Conservation (phyloP, 306 rosid species). For the Trifolium fragiferum region DNA sequence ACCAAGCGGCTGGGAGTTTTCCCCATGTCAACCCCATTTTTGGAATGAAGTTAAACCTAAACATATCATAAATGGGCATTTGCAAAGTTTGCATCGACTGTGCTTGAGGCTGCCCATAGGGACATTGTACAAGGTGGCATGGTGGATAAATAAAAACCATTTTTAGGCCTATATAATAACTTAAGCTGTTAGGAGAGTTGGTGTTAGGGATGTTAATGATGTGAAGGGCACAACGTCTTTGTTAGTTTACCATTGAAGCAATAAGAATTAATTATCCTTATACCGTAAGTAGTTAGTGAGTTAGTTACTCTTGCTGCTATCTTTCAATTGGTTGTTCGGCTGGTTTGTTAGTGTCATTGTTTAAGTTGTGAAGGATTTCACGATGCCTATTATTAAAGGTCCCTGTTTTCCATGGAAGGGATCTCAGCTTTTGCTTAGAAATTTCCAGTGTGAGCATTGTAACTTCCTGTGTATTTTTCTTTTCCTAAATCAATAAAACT, state of each 20-base stretch:
- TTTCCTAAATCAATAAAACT: not conserved
- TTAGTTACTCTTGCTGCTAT: not conserved
- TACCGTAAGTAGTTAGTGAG: no score
- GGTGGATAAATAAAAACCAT: not conserved
- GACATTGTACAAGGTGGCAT: not conserved
- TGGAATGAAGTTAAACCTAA: no score
- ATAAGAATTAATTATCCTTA: not conserved
- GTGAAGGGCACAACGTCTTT: no score
- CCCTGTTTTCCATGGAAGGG: not conserved
- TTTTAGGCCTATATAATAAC: not conserved
- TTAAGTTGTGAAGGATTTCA: not conserved
- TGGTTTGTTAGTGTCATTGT: not conserved
- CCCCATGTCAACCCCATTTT: no score
- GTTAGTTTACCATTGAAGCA: no score
- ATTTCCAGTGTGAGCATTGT: not conserved
- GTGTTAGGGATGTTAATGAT: no score
- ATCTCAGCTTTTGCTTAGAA: not conserved
- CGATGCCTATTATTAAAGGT: not conserved
- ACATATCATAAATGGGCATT: not conserved
- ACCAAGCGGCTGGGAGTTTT: conserved; percentile 11
- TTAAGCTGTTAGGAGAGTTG: conserved; percentile 8
- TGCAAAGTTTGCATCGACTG: not conserved
- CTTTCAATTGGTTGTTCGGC: not conserved
- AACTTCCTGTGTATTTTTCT: not conserved
- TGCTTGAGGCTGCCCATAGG: not conserved